Evolutionary conservation across 2,329 filamentous ascomycete species (phyloP).

Genomic region (Fusarium oxysporum): DNA sequence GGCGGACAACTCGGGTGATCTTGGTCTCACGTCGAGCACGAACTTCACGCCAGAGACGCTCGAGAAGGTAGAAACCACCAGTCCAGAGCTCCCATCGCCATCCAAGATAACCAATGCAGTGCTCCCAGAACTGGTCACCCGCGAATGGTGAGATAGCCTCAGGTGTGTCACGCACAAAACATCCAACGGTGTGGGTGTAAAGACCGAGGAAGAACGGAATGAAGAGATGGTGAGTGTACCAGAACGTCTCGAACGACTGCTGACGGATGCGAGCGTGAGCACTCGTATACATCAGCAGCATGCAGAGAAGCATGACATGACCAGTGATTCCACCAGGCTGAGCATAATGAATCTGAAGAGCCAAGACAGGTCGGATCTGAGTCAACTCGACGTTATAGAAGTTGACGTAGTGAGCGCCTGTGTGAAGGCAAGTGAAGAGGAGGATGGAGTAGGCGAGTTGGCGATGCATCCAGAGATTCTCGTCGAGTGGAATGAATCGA

Average conservation of each 20-base stretch:
- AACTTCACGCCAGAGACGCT: constrained; percentile 92
- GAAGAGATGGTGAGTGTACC: constrained; percentile 99
- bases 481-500: constrained; percentile 90
- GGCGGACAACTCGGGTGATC: constrained; percentile 93
- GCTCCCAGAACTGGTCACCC: constrained; percentile 83
- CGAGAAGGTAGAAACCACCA: constrained; percentile 85
- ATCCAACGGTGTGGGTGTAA: constrained; percentile 95
- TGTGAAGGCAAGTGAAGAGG: constrained; percentile 83
- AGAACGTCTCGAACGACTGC: constrained; percentile 98
- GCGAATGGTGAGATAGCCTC: constrained; percentile 85
- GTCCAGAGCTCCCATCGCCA: constrained; percentile 97
- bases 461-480: constrained; percentile 96
- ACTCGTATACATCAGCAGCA: constrained; percentile 98
- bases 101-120: constrained; percentile 94
- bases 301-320: constrained; percentile 98
- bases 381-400: constrained; percentile 94
- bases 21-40: constrained; percentile 84
- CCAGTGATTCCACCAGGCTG: constrained; percentile 93
- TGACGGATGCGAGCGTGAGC: constrained; percentile 93
- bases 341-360: constrained; percentile 90
- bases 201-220: constrained; percentile 93
- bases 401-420: constrained; percentile 90
- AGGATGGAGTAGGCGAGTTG: constrained; percentile 92
- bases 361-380: constrained; percentile 83
- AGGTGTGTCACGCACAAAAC: constrained; percentile 89